Conservation (phyloP, 1,284 basidiomycete genomes). For the Naganishia sp. region DNA sequence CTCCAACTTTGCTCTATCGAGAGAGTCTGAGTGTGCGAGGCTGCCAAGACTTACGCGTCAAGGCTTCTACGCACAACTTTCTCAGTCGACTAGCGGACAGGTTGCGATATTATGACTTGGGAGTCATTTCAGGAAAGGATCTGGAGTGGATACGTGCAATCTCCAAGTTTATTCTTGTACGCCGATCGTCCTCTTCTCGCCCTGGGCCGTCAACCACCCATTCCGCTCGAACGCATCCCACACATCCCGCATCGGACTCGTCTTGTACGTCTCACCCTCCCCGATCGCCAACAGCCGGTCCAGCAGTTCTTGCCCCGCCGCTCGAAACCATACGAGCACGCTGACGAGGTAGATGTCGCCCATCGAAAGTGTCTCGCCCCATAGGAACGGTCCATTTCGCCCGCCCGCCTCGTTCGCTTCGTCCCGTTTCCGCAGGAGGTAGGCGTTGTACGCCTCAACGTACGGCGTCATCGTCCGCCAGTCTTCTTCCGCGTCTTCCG, state of each 20-base stretch:
- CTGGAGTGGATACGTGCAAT: no score
- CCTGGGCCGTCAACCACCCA: conserved; percentile 27
- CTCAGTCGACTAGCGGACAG: no score
- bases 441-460: conserved; percentile 15
- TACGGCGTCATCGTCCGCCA: conserved; percentile 13
- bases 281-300: conserved; percentile 29
- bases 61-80: no score
- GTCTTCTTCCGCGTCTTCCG: conserved; percentile 24
- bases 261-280: conserved; percentile 23
- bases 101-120: no score
- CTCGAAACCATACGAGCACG: conserved; percentile 33
- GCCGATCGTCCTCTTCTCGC: conserved; percentile 23
- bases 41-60: no score
- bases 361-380: conserved; percentile 29
- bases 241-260: conserved; percentile 19
- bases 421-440: neutral
- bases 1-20: no score
- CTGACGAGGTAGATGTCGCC: conserved; percentile 34
- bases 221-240: conserved; percentile 24
- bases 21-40: no score
- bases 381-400: conserved; percentile 27
- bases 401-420: neutral
- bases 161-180: no score
- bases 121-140: no score
- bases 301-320: conserved; percentile 15